These are phyloP conservation scores for Diospyros kaki DNA, from an alignment of 148 eudicot species.

Conservation along the genomic window DNA sequence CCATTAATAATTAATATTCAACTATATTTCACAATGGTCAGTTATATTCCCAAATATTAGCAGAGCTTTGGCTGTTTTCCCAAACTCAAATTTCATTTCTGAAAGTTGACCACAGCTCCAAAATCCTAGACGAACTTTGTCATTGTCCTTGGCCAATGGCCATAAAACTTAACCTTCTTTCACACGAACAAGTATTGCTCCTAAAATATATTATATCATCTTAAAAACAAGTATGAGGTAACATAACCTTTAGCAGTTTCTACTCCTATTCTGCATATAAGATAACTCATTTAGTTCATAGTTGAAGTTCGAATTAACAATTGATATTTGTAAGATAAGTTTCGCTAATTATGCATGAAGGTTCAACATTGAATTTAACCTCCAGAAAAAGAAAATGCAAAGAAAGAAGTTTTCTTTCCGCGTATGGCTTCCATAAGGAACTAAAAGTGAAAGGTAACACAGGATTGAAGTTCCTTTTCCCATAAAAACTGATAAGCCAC, in stretches of 20 bases:
- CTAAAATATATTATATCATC: no score
- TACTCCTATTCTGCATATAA: neutral
- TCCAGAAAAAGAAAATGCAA: neutral
- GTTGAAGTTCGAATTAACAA: neutral
- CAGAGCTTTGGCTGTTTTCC: no score
- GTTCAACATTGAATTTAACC: neutral
- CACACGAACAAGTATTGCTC: no score
- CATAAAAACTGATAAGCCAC: neutral
- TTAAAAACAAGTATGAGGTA: neutral
- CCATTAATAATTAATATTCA: no score
- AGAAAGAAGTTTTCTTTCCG: neutral
- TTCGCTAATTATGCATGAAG: neutral
- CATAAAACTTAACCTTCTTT: no score
- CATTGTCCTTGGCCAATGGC: no score
- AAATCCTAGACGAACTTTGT: no score
- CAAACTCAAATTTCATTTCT: no score
- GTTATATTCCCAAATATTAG: no score
- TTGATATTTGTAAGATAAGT: neutral
- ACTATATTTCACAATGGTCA: no score
- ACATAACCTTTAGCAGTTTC: neutral
- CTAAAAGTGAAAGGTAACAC: no score
- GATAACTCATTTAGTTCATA: neutral
- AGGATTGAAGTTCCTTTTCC: neutral
- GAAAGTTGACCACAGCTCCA: no score
- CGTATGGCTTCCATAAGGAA: neutral